A percentile compares a stretch with the other conserved stretches of the same genome.
phyloP scores from a whole-genome alignment of 2,329 filamentous ascomycete genomes.

The Ceratocystis eucalypticola region DNA sequence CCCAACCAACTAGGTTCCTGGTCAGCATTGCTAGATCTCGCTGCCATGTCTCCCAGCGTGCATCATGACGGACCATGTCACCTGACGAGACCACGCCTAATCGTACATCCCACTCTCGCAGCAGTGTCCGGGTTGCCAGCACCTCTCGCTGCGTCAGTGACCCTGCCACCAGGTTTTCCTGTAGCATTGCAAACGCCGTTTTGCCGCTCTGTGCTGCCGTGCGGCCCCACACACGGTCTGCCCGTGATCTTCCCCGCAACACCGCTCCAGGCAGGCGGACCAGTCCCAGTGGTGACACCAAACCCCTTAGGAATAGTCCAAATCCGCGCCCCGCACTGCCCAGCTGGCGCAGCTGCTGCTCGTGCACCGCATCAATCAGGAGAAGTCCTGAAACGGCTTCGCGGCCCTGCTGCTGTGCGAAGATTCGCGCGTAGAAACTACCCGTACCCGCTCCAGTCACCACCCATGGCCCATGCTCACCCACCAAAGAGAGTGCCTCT shows the following conservation, averaged over 20 bases:
- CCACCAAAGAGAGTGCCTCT: slow-evolving; percentile 66
- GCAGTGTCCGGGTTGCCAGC: slow-evolving; percentile 62
- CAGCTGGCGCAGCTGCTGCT: slow-evolving; percentile 28
- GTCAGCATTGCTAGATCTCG: slow-evolving; percentile 71
- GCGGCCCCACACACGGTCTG: slow-evolving; percentile 74
- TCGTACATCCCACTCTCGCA: slow-evolving; percentile 54
- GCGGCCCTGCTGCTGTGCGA: slow-evolving; percentile 66
- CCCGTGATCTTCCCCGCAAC: slow-evolving; percentile 63
- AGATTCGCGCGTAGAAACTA: slow-evolving; percentile 79
- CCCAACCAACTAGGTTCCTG: slow-evolving; percentile 66
- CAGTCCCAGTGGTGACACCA: slow-evolving; percentile 75
- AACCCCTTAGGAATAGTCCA: slow-evolving; percentile 9
- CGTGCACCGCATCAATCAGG: slow-evolving; percentile 78
- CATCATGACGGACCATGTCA: slow-evolving; percentile 49
- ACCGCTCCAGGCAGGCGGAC: slow-evolving; percentile 68
- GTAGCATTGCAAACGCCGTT: slow-evolving; percentile 76
- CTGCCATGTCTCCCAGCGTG: slow-evolving; percentile 72
- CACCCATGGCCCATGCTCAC: slow-evolving; percentile 79
- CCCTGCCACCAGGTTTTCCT: slow-evolving; percentile 79
- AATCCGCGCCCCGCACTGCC: slow-evolving; percentile 9
- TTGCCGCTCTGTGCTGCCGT: slow-evolving; percentile 69
- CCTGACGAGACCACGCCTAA: slow-evolving; percentile 76
- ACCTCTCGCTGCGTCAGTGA: slow-evolving; percentile 78
- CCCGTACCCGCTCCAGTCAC: slow-evolving; percentile 77
- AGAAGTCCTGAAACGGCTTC: slow-evolving; percentile 60